Evolutionary conservation across 352 stramenopile species (phyloP).

Genomic region (Saprolegnia diclina): DNA sequence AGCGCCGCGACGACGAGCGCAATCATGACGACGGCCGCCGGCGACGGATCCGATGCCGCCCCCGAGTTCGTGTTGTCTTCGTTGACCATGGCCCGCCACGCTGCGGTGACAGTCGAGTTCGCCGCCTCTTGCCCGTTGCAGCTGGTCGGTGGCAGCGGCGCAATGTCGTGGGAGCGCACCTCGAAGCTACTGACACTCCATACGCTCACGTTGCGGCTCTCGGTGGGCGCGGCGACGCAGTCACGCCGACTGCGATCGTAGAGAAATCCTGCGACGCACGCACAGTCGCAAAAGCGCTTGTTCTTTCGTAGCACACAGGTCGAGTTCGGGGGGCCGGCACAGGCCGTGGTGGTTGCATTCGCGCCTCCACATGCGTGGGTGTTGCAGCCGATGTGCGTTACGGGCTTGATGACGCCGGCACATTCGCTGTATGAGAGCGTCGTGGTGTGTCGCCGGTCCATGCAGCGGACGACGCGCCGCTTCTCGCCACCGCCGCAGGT

Average conservation of each 20-base stretch:
- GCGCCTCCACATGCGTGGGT: background rate
- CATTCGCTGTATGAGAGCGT: slow-evolving; percentile 8
- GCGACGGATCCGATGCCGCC: background rate
- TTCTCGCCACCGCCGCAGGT: slow-evolving; percentile 20
- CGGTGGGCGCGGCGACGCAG: slow-evolving; percentile 2
- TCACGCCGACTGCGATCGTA: slow-evolving; percentile 10
- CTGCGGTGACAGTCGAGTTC: background rate
- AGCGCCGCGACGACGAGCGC: slow-evolving; percentile 19
- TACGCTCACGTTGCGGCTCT: background rate
- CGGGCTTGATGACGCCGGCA: background rate
- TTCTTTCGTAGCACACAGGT: slow-evolving; percentile 4
- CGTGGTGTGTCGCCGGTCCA: background rate
- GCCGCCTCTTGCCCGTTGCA: slow-evolving; percentile 13
- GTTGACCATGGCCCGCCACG: slow-evolving; percentile 8
- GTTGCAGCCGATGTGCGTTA: slow-evolving; percentile 5
- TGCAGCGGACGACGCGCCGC: slow-evolving; percentile 10
- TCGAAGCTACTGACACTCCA: slow-evolving; percentile 14
- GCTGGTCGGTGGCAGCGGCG: background rate
- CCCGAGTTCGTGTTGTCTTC: background rate
- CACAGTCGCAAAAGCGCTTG: slow-evolving; percentile 17
- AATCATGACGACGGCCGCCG: slow-evolving; percentile 9
- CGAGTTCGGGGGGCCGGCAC: slow-evolving; percentile 9
- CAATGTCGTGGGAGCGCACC: slow-evolving; percentile 16
- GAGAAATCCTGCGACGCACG: slow-evolving; percentile 4
- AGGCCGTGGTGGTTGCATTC: background rate